A percentile compares a stretch with the other conserved stretches of the same genome.
Conservation (phyloP, 2,329 filamentous ascomycete genomes). For the Fusarium guadeloupense region DNA sequence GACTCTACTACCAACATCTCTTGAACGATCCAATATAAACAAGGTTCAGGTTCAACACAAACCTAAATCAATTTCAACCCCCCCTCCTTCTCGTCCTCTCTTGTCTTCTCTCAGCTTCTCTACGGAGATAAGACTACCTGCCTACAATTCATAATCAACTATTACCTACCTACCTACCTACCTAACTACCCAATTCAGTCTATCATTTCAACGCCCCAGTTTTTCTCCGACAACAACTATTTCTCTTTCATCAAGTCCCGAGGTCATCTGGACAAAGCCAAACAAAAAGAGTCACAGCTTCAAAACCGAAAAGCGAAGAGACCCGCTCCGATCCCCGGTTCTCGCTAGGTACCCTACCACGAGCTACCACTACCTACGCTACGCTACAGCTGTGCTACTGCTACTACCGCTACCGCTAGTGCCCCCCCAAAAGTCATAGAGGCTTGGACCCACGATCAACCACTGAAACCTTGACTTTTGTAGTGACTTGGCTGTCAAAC, state of each 20-base stretch:
- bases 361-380: neutral
- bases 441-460: conserved; percentile 37
- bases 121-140: conserved; percentile 1
- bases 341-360: conserved; percentile 9
- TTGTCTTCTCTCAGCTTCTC: too few species aligned
- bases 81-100: too few species aligned
- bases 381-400: too few species aligned
- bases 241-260: neutral
- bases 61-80: conserved; percentile 8
- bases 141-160: too few species aligned
- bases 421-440: neutral
- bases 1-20: too few species aligned
- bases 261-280: conserved; percentile 2
- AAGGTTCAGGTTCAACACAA: conserved; percentile 25
- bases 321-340: conserved; percentile 32
- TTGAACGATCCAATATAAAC: neutral
- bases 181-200: neutral
- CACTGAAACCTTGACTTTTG: conserved; percentile 11
- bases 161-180: too few species aligned
- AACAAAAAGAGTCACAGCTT: conserved; percentile 28
- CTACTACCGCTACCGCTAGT: neutral
- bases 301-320: conserved; percentile 5
- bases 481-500: conserved; percentile 32
- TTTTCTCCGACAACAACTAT: neutral
- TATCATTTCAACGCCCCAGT: too few species aligned